Conservation (phyloP, 2,329 filamentous ascomycete genomes). For the Bipolaris victoriae region DNA sequence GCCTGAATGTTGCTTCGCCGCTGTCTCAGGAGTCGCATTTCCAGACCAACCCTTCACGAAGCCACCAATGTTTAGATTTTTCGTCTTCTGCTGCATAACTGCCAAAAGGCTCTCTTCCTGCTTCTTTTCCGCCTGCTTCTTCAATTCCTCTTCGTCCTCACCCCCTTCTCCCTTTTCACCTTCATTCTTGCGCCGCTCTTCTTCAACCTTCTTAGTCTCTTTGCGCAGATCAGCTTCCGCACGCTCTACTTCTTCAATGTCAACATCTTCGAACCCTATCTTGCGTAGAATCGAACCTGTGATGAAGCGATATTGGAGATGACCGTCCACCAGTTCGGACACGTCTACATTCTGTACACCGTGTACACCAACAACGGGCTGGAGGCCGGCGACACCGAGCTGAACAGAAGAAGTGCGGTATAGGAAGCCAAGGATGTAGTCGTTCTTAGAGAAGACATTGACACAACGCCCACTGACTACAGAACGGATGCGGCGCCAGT, state of each 20-base stretch:
- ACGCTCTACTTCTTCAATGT: constrained; percentile 53
- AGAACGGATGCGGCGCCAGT: constrained; percentile 78
- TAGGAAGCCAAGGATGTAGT: constrained; percentile 84
- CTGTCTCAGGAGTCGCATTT: constrained; percentile 1
- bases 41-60: constrained; percentile 11
- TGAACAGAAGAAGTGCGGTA: constrained; percentile 85
- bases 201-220: constrained; percentile 43
- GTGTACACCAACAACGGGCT: constrained; percentile 70
- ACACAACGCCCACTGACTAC: constrained; percentile 83
- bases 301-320: constrained; percentile 58
- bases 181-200: constrained; percentile 23
- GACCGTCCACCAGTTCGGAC: constrained; percentile 57
- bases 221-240: constrained; percentile 54
- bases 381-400: constrained; percentile 81
- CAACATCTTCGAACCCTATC: constrained; percentile 61
- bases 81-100: constrained; percentile 53
- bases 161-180: constrained; percentile 28
- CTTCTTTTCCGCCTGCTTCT: constrained; percentile 53
- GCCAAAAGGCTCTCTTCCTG: constrained; percentile 53
- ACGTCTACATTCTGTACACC: constrained; percentile 67
- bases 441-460: constrained; percentile 87
- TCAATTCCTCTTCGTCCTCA: constrained; percentile 46
- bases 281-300: constrained; percentile 59
- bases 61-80: constrained; percentile 26
- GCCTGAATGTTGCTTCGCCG: constrained; percentile 1